Conservation (phyloP, 1,284 basidiomycete genomes). For the Ganoderma leucocontextum region DNA sequence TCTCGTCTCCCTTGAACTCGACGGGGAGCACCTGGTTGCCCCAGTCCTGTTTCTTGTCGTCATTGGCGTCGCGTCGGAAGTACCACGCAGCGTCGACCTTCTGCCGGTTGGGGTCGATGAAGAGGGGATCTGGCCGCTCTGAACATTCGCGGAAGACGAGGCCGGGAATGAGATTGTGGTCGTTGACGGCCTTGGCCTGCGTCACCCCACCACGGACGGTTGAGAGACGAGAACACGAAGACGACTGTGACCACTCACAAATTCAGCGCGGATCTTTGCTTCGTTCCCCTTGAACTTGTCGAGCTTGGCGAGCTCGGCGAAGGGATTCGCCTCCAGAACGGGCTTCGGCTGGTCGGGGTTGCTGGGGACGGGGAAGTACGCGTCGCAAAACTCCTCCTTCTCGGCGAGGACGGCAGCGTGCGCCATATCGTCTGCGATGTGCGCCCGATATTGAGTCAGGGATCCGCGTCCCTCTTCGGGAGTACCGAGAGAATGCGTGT, state of each 20-base stretch:
- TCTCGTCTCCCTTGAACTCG: conserved; percentile 6
- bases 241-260: background rate
- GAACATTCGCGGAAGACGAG: background rate
- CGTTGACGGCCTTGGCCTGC: background rate
- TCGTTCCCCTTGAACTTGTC: background rate
- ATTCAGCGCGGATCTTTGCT: background rate
- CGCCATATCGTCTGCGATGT: background rate
- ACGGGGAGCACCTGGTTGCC: conserved; percentile 1
- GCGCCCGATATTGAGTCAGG: background rate
- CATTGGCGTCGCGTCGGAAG: background rate
- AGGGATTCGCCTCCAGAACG: background rate
- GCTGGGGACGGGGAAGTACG: background rate
- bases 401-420: background rate
- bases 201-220: background rate
- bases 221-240: background rate
- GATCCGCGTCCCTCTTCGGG: background rate
- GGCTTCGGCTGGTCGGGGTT: background rate
- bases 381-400: background rate
- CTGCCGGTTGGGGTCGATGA: background rate
- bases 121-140: background rate
- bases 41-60: background rate
- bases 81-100: background rate
- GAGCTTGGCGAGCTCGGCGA: background rate
- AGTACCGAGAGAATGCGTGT: background rate
- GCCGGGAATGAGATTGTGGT: background rate